Evolutionary conservation across 176 grass and related monocot species (phyloP).

Genomic region (Themeda triandra): DNA sequence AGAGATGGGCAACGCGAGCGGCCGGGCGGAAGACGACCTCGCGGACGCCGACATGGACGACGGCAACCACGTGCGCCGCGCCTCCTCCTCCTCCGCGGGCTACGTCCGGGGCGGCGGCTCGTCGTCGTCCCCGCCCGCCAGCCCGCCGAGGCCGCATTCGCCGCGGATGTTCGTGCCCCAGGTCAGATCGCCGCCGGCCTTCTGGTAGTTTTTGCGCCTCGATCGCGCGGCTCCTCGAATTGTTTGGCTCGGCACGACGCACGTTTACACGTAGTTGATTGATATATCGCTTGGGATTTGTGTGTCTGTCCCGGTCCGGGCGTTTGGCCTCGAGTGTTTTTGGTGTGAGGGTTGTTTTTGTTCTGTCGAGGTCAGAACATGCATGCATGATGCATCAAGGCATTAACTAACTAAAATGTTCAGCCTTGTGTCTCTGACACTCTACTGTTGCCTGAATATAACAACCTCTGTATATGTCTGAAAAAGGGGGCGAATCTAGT

Average conservation of each 20-base stretch:
- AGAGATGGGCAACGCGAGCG: conserved; percentile 83
- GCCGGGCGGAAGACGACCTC: conserved; percentile 52
- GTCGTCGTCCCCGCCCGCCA: conserved; percentile 58
- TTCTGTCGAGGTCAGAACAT: too few species aligned
- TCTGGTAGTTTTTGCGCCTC: neutral
- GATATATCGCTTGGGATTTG: neutral
- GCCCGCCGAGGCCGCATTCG: conserved; percentile 62
- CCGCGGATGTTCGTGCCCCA: conserved; percentile 92
- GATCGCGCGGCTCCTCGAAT: neutral
- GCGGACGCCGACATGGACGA: conserved; percentile 61
- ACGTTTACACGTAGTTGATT: neutral
- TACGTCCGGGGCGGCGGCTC: conserved; percentile 1
- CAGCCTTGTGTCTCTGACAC: neutral
- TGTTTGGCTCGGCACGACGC: neutral
- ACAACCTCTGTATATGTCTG: neutral
- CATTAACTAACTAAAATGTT: neutral
- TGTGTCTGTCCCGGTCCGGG: neutral
- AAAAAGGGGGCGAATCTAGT: too few species aligned
- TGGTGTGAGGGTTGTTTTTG: too few species aligned
- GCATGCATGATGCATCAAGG: neutral
- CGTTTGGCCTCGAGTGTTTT: neutral
- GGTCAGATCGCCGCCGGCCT: conserved; percentile 30
- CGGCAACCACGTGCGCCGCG: conserved; percentile 27
- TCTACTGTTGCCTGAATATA: neutral
- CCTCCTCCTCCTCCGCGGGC: conserved; percentile 23